phyloP scores from a whole-genome alignment of 371 early-diverging fungal species.

The Rhizopus arrhizus region DNA sequence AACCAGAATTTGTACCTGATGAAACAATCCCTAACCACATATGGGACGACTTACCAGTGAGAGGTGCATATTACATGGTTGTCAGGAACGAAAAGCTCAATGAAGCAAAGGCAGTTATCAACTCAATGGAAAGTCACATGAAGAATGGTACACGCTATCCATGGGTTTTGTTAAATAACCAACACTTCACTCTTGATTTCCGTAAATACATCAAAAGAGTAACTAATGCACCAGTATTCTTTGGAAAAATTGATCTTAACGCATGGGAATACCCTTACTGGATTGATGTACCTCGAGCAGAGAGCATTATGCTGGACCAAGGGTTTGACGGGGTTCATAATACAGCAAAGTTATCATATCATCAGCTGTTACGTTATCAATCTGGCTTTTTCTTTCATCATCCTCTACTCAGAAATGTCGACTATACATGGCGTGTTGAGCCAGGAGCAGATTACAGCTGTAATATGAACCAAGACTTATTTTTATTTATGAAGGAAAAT shows the following conservation, averaged over 20 bases:
- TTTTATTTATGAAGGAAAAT: conserved; percentile 75
- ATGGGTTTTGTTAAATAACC: conserved; percentile 50
- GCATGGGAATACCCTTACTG: conserved; percentile 51
- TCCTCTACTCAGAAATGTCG: conserved; percentile 72
- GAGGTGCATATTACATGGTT: conserved; percentile 45
- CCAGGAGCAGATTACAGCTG: conserved; percentile 87
- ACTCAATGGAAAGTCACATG: conserved; percentile 51
- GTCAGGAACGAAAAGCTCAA: conserved; percentile 40
- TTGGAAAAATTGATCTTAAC: conserved; percentile 44
- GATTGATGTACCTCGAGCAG: conserved; percentile 35
- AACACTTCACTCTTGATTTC: conserved; percentile 40
- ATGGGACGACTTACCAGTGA: conserved; percentile 38
- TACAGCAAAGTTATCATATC: conserved; percentile 27
- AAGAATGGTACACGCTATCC: conserved; percentile 50
- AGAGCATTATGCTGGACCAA: conserved; percentile 24
- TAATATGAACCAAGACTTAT: conserved; percentile 86
- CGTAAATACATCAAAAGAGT: conserved; percentile 30
- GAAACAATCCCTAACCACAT: conserved; percentile 17
- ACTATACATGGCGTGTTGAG: conserved; percentile 97
- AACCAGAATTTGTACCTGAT: conserved; percentile 7
- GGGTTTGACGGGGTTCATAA: conserved; percentile 19
- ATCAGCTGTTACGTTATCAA: conserved; percentile 60
- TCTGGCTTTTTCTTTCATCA: conserved; percentile 89
- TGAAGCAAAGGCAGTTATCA: conserved; percentile 36
- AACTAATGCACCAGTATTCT: conserved; percentile 34